Base-by-base conservation (phyloP, 352 stramenopile species). In the Pilasporangium apinafurcum region DNA sequence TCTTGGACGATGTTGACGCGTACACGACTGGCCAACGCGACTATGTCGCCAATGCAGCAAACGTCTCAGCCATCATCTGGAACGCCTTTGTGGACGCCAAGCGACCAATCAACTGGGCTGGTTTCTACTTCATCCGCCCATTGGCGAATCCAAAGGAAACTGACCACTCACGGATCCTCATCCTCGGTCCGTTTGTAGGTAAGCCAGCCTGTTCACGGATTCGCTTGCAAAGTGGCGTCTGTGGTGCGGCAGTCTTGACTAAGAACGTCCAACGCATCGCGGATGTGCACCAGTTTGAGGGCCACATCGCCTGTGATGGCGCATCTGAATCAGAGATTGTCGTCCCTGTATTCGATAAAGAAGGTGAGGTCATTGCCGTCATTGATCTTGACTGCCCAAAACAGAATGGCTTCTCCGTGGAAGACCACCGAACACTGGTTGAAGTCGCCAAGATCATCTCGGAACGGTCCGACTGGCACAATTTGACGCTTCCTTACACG, bases 131-230 rank as follows among this genome's bases (percentile, higher is more conserved):
- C 32, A 59, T 82, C 8, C 69, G 80, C 5, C 75, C 77, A 31
- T 59, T 90, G 17, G 56, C 48, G 10, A 83, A 78, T 45, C 68
- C 71, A 4, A 79, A 71, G 30, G 59, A 74, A 33, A 71, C 42
- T 1, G 67, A 86, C 38, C 59, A 79, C 46, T 48, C 59, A 37
- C 60, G 69, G 36, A 75, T 92, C 25, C 45, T 92, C 29, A 73
- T 92, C 34, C 62, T 92, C 12, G 80, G 80, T 0, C 80, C 80
- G 0, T 92, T 92, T 51, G 74, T 86, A 44, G 80, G 80, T 45
- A 92, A 92, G 39, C 81, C 81, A 1, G 80, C 80, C 9, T 92
- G 80, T 55, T 82, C 74, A 35, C 81, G 77, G 16, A 92, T 92
- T 44, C 68, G 81, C 35, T 75, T 83, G 38, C 59, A 88, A 42